These are phyloP conservation scores for Penicillium sp. DNA, from an alignment of 2,329 filamentous ascomycete genomes.

Conservation along the genomic window DNA sequence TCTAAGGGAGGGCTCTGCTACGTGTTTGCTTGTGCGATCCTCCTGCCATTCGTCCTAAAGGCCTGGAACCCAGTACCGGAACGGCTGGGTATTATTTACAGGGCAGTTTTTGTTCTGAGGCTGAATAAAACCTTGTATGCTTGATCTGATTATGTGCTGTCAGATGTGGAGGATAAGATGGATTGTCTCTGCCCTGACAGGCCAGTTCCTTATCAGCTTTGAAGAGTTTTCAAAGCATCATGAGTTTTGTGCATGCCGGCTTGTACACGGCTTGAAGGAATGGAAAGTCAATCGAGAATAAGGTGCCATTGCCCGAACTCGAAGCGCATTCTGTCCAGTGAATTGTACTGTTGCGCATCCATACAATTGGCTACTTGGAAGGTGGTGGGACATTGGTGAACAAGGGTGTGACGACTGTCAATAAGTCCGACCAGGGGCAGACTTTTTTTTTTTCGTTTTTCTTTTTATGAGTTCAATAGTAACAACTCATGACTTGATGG, in stretches of 20 bases:
- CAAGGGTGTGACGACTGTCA: background rate
- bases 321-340: background rate
- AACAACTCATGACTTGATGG: conserved; percentile 5
- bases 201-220: background rate
- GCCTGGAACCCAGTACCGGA: background rate
- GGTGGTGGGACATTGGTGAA: conserved; percentile 1
- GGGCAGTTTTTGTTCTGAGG: background rate
- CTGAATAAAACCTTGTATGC: background rate
- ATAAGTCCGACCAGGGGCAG: background rate
- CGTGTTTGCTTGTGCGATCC: conserved; percentile 3
- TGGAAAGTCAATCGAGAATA: background rate
- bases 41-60: background rate
- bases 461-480: conserved; percentile 3
- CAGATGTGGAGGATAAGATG: background rate
- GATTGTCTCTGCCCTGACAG: background rate
- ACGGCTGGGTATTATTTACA: background rate
- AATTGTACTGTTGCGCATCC: background rate
- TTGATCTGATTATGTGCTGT: background rate
- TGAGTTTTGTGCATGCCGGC: background rate
- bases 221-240: background rate
- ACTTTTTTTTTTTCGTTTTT: background rate
- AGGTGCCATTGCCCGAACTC: background rate
- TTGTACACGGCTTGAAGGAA: background rate
- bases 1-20: conserved; percentile 48
- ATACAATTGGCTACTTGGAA: background rate